Conservation (phyloP, 2,329 filamentous ascomycete genomes). For the Cryphonectria naterciae region DNA sequence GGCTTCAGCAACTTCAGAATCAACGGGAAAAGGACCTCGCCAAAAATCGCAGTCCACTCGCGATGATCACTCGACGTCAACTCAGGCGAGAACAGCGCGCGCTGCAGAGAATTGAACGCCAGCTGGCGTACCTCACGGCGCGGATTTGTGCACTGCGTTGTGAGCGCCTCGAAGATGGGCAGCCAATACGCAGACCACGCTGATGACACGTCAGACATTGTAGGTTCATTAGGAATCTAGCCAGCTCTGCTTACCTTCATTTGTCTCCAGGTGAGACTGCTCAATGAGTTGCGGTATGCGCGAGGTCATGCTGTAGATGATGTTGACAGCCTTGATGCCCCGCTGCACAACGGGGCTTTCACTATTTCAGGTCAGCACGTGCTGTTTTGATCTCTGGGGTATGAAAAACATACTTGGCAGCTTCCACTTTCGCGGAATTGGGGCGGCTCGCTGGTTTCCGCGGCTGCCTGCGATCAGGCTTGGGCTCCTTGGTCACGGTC, state of each 20-base stretch:
- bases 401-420: conserved; percentile 54
- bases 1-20: conserved; percentile 88
- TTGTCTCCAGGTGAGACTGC: conserved; percentile 88
- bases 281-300: conserved; percentile 86
- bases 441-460: conserved; percentile 39
- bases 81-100: conserved; percentile 82
- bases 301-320: conserved; percentile 80
- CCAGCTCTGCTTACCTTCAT: conserved; percentile 63
- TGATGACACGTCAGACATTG: conserved; percentile 42
- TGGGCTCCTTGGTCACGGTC: conserved; percentile 71
- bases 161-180: conserved; percentile 87
- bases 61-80: conserved; percentile 82
- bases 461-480: conserved; percentile 54
- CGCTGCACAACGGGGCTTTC: conserved; percentile 75
- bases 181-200: conserved; percentile 99
- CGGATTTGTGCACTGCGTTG: conserved; percentile 89
- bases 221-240: neutral
- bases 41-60: conserved; percentile 95
- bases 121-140: conserved; percentile 91
- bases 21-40: conserved; percentile 89
- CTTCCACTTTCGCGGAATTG: conserved; percentile 52
- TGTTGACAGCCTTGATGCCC: conserved; percentile 77
- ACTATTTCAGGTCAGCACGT: conserved; percentile 42
- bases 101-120: conserved; percentile 83
- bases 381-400: conserved; percentile 27